A percentile compares a stretch with the other conserved stretches of the same genome.
Conservation (phyloP, 306 rosid genomes). For the Leucaena leucocephala region DNA sequence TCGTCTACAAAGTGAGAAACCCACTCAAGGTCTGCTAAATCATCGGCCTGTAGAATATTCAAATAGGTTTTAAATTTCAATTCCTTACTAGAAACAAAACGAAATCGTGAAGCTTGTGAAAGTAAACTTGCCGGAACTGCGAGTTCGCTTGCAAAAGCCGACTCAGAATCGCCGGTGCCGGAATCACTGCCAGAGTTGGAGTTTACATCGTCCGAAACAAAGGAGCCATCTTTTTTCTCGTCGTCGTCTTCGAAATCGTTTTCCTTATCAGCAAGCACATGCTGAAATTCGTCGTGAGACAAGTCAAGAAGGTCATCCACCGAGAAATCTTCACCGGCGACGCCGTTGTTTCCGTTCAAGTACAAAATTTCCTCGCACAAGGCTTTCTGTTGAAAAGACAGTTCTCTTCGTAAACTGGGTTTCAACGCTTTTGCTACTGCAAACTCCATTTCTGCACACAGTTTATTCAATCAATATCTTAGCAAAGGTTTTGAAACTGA, state of each 20-base stretch:
- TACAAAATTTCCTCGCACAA: conserved; percentile 48
- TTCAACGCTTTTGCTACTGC: conserved; percentile 66
- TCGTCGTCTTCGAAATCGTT: conserved; percentile 46
- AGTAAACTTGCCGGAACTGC: conserved; percentile 62
- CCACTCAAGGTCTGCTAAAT: conserved; percentile 84
- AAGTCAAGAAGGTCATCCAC: conserved; percentile 81
- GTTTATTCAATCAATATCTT: neutral
- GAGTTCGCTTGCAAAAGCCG: conserved; percentile 57
- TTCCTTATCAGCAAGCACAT: conserved; percentile 44
- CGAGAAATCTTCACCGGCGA: conserved; percentile 68
- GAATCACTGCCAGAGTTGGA: conserved; percentile 46
- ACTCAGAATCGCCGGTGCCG: conserved; percentile 52
- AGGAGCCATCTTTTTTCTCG: conserved; percentile 44
- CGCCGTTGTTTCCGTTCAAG: conserved; percentile 48
- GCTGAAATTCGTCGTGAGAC: conserved; percentile 63
- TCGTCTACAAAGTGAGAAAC: conserved; percentile 93
- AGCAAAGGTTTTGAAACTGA: neutral
- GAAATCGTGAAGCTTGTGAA: neutral
- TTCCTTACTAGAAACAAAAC: neutral
- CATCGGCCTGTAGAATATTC: conserved; percentile 57
- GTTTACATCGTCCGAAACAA: conserved; percentile 38
- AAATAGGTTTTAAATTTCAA: conserved; percentile 5
- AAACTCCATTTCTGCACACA: conserved; percentile 66
- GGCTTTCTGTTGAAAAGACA: conserved; percentile 42
- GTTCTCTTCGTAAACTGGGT: conserved; percentile 63